Base-by-base conservation (phyloP, 2,329 filamentous ascomycete genomes). In the Rosellinia necatrix region DNA sequence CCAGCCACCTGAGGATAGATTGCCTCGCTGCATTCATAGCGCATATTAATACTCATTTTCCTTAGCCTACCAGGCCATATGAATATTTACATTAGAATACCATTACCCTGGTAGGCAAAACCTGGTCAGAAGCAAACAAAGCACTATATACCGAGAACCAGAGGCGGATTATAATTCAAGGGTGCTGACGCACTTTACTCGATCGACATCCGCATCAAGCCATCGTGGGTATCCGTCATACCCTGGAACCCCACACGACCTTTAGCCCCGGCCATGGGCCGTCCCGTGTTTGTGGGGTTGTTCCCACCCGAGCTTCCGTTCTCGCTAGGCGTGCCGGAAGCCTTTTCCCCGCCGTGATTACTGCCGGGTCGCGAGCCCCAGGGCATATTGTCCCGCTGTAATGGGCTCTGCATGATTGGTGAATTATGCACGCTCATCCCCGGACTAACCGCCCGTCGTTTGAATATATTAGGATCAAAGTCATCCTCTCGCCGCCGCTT, bases 171-270 rank as follows among this genome's bases (percentile, higher is more conserved):
- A n/a, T n/a, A n/a, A n/a, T n/a, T n/a, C n/a, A n/a, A n/a, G n/a
- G n/a, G n/a, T n/a, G n/a, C n/a, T n/a, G n/a, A n/a, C n/a, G n/a
- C n/a, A n/a, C 17, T 19, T 75, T 76, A 96, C 72, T 97, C 92
- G 68, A 97, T 96, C 72, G 90, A 96, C 90, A 97, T 94, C 67
- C 93, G 92, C 88, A 96, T 96, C 62, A 97, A 80, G 1, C 92
- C 90, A 71, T 97, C 93, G 70, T 91, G 91, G n/a, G 93, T 93
- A 73, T 97, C 93, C 15, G 85, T 89, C 92, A 97, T 97, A 1
- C 92, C 91, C 74, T 97, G 92, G 64, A 96, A 81, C 7, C 91
- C 91, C 12, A 96, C 80, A 29, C 90, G 74, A 60, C 78, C 87
- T 70, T 81, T 82, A 64, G 80, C 76, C 47, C 77, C 66, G 63